Conservation (phyloP, 208 protist species). For the Blechomonas ayalai region DNA sequence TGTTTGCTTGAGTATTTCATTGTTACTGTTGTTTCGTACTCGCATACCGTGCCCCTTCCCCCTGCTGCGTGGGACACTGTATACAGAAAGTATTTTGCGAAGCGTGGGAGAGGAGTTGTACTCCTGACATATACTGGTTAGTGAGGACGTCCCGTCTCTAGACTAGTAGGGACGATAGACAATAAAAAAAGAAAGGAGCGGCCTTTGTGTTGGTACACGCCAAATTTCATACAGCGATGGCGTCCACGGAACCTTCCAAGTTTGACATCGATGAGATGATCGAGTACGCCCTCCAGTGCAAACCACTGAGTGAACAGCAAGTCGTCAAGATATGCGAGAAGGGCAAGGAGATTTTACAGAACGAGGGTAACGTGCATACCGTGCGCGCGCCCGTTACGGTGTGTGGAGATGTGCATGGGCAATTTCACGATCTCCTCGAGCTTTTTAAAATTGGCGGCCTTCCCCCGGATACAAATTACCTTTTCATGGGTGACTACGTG, state of each 20-base stretch:
- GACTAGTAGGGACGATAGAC: too few species aligned
- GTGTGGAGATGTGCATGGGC: constrained; percentile 95
- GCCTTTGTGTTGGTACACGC: too few species aligned
- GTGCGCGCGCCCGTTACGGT: constrained; percentile 91
- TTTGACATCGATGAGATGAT: constrained; percentile 90
- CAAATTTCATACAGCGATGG: too few species aligned
- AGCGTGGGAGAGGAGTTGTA: too few species aligned
- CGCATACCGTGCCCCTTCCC: too few species aligned
- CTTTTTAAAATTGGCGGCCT: constrained; percentile 96
- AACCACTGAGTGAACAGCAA: constrained; percentile 83
- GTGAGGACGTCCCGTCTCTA: too few species aligned
- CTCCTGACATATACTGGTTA: too few species aligned
- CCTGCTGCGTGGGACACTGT: too few species aligned
- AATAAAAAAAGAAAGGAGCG: too few species aligned
- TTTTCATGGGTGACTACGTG: constrained; percentile 98
- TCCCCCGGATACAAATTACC: constrained; percentile 96
- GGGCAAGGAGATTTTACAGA: constrained; percentile 88
- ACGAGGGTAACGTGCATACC: constrained; percentile 91
- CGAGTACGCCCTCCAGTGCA: constrained; percentile 80
- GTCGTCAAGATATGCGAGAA: constrained; percentile 85
- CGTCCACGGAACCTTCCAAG: constrained; percentile 28
- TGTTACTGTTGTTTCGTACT: too few species aligned
- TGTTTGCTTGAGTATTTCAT: too few species aligned
- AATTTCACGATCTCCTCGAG: constrained; percentile 98
- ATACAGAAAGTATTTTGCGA: too few species aligned